These are phyloP conservation scores for Diplodia sapinea DNA, from an alignment of 2,329 filamentous ascomycete species.

Conservation along the genomic window DNA sequence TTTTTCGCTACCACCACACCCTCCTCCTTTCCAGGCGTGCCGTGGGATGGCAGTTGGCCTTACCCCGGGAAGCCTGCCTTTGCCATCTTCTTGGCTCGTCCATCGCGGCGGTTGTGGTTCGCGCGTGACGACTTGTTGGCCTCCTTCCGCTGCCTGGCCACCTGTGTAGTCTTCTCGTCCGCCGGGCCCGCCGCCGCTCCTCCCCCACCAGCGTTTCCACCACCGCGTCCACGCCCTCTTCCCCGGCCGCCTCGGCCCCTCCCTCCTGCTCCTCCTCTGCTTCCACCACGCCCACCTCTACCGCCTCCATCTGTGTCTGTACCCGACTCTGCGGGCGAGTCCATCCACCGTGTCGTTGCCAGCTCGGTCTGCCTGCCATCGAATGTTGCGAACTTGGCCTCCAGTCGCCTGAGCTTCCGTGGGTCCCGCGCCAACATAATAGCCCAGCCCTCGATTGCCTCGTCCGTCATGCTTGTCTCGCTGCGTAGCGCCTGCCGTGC, in stretches of 20 bases:
- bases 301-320: constrained; percentile 58
- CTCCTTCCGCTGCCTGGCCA: constrained; percentile 77
- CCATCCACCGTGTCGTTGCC: constrained; percentile 68
- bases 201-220: constrained; percentile 52
- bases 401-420: constrained; percentile 69
- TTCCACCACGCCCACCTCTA: constrained; percentile 46
- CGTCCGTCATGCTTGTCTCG: constrained; percentile 88
- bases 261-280: constrained; percentile 54
- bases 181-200: constrained; percentile 67
- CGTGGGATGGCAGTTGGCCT: background rate
- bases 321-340: constrained; percentile 59
- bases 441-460: constrained; percentile 92
- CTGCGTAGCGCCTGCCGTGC: constrained; percentile 69
- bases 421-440: constrained; percentile 81
- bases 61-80: constrained; percentile 58
- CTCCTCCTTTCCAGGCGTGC: background rate
- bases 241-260: constrained; percentile 55
- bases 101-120: constrained; percentile 84
- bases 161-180: constrained; percentile 73
- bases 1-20: background rate
- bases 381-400: constrained; percentile 71
- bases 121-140: constrained; percentile 80
- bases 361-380: constrained; percentile 70
- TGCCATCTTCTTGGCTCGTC: constrained; percentile 66
- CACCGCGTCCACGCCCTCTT: constrained; percentile 44